Evolutionary conservation across 2,329 filamentous ascomycete species (phyloP), one percentile per base, ranked within the genome.

Genomic region (Nannizziopsis barbatae): DNA sequence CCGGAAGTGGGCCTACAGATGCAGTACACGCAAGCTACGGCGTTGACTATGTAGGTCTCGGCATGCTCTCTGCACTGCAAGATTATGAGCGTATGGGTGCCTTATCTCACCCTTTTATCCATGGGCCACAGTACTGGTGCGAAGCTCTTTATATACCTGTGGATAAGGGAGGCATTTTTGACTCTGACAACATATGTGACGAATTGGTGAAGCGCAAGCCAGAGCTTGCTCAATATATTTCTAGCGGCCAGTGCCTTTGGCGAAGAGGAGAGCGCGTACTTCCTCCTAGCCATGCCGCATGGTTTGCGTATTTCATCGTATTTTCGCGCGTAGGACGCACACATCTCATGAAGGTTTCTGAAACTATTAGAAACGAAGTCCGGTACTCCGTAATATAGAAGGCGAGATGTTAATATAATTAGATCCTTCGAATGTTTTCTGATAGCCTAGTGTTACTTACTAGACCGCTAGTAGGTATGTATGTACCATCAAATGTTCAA

Each of bases 251-350:
- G 4, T 62, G 59, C 45, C 52, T 61, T 27, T 50, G 58, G 27
- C 57, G 58, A 50, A 56, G 52, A 47, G 60, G 60, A 1, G 56
- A 61, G 46, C 50, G 31, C 11, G 55, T 62, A 14, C 53, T 56
- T 3, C 56, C 61, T 42, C 60, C 60, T 2, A 55, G 48, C 22
- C 52, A 42, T 17, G 60, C 60, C 42, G 58, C 57, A 6, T 61
- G 60, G 38, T 41, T 62, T 10, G 59, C 60, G 12, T 62, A 60
- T 50, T 57, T 60, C 44, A 58, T 59, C n/a, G 58, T 62, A 9
- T 58, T 58, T 52, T 62, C 60, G 5, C n/a, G 42, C 2, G 27
- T 15, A 17, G 35, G 48, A 12, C 32, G 48, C 9, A 30, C 3
- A 3, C 35, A 50, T 41, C 8, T 41, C n/a, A 18, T 44, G 42